A percentile compares a stretch with the other conserved stretches of the same genome.
These are phyloP conservation scores for Diaporthe australafricana DNA, from an alignment of 2,329 filamentous ascomycete species.

Conservation along the genomic window DNA sequence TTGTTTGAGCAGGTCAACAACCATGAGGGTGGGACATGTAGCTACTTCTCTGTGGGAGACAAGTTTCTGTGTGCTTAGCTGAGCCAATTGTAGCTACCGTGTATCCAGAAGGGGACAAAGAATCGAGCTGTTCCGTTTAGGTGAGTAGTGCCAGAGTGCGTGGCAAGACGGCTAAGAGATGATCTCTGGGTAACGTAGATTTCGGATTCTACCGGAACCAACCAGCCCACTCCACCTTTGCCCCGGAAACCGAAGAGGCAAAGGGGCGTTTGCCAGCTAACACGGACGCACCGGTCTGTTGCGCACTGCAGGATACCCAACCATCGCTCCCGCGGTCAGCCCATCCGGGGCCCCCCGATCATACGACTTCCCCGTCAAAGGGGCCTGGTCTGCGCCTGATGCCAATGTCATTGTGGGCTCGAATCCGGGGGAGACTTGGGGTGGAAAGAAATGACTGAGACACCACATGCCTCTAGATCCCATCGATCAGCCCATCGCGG, in stretches of 20 bases:
- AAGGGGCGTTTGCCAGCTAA: background rate
- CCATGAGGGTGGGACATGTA: background rate
- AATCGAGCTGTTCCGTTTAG: conserved; percentile 3
- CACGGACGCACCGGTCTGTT: background rate
- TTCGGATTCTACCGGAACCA: conserved; percentile 24
- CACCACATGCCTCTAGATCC: conserved; percentile 27
- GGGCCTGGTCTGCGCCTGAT: conserved; percentile 33
- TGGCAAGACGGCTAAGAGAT: background rate
- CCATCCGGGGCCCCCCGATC: conserved; percentile 38
- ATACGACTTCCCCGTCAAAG: conserved; percentile 36
- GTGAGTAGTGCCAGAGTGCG: background rate
- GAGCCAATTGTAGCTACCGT: background rate
- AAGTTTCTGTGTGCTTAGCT: background rate
- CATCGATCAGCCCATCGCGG: conserved; percentile 36
- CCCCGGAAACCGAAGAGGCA: background rate
- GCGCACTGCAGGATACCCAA: background rate
- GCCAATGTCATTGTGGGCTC: conserved; percentile 32
- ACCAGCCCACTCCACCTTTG: conserved; percentile 25
- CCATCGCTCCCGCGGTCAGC: conserved; percentile 27
- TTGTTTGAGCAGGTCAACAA: background rate
- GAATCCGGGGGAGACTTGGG: conserved; percentile 32
- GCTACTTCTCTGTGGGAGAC: background rate
- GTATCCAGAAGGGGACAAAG: background rate
- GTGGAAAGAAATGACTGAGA: conserved; percentile 29
- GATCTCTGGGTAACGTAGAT: background rate